Evolutionary conservation across 805 yeast genomes (phyloP), one percentile per base, ranked within the genome.

Genomic region (Candida arabinofermentans): DNA sequence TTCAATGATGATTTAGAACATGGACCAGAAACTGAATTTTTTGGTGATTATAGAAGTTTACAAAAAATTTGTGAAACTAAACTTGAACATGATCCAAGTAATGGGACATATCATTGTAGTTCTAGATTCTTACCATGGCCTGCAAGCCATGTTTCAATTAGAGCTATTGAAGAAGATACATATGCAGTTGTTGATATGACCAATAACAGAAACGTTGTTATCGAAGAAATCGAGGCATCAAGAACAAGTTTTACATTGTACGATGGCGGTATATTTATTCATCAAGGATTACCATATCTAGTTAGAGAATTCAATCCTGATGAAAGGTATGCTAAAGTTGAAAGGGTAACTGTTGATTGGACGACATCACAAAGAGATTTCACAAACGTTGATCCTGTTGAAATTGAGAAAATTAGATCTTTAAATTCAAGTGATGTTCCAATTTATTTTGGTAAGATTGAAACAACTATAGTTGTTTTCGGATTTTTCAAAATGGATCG

Each of bases 311-410:
- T 93, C 55, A 84, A 89, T 49, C 69, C 85, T 0, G 87, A 86
- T 30, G 83, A 77, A n/a, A 74, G 72, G 42, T 86, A 66, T 62
- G 98, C 98, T 1, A 83, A 81, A 44, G 96, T 91, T 5, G 83
- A 79, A 53, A 65, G 96, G 39, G 96, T 89, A 0, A 82, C 83
- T 54, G 99, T 93, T 13, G 96, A 91, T 49, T 93, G 98, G 98
- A 74, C 79, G 1, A 93, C 99, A 0, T 73, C 74, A 36, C 98
- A 91, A 58, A 69, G 99, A 42, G 99, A 93, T 61, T 93, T 74
- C 53, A 87, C 96, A 0, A 95, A 93, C 61, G 85, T 93, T 8
- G 98, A 93, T 59, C 97, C 99, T 0, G 60, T 72, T 18, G 81
- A 81, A 52, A 81, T 83, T 39, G 89, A 84, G 51, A 62, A 69